phyloP scores from a whole-genome alignment of 345 rosid species.

The Corchorus olitorius region DNA sequence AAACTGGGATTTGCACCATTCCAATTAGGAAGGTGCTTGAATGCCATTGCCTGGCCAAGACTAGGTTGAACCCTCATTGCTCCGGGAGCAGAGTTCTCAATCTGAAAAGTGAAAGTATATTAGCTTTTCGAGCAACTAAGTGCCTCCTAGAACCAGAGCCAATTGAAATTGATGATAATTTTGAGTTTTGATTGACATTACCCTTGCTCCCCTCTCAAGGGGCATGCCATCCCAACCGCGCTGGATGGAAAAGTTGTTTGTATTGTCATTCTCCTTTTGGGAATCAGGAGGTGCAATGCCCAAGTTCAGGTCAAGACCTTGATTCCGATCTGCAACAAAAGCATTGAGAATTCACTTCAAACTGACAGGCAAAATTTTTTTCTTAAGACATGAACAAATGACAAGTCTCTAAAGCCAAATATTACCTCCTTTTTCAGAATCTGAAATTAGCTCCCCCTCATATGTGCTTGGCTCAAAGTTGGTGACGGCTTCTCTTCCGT shows the following conservation, averaged over 20 bases:
- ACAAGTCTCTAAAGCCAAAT: background rate
- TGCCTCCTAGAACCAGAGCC: background rate
- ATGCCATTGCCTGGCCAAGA: slow-evolving; percentile 30
- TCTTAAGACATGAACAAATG: background rate
- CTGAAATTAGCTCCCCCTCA: slow-evolving; percentile 43
- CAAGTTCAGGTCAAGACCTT: slow-evolving; percentile 54
- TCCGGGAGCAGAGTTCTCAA: slow-evolving; percentile 32
- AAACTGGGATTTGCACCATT: slow-evolving; percentile 33
- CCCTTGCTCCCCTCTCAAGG: slow-evolving; percentile 33
- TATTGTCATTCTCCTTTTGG: slow-evolving; percentile 26
- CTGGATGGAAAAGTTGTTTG: slow-evolving; percentile 19
- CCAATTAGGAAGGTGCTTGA: slow-evolving; percentile 37
- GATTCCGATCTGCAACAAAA: slow-evolving; percentile 37
- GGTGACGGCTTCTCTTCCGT: slow-evolving; percentile 92
- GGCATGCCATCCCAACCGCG: slow-evolving; percentile 22
- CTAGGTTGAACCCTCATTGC: slow-evolving; percentile 28
- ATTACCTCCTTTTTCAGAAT: slow-evolving; percentile 37
- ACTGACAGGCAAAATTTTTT: background rate
- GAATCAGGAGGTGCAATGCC: slow-evolving; percentile 54
- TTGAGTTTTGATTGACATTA: slow-evolving; percentile 9
- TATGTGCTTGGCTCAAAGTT: slow-evolving; percentile 80
- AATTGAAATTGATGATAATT: background rate
- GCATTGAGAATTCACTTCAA: background rate
- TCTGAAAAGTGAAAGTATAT: slow-evolving; percentile 26
- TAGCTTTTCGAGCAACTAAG: background rate